A percentile compares a stretch with the other conserved stretches of the same genome.
Conservation (phyloP, 2,329 filamentous ascomycete species). For the Ascochyta koolunga region DNA sequence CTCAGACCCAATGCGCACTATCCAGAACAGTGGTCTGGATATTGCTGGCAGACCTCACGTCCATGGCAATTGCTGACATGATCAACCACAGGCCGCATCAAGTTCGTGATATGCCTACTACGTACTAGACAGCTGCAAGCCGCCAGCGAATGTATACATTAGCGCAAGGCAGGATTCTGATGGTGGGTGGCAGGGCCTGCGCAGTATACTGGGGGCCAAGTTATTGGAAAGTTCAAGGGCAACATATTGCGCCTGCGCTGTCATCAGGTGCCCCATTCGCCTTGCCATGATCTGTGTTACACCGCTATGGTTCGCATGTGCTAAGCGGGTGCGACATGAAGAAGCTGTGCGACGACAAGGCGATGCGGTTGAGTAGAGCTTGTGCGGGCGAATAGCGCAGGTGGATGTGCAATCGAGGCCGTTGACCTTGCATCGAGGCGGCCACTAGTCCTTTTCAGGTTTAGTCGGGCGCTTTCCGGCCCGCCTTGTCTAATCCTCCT, state of each 20-base stretch:
- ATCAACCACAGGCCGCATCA: conserved; percentile 25
- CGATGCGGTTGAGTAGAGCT: neutral
- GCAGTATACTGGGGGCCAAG: conserved; percentile 28
- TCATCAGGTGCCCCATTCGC: conserved; percentile 1
- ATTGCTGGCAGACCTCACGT: conserved; percentile 20
- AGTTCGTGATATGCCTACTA: conserved; percentile 29
- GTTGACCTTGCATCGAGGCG: conserved; percentile 4
- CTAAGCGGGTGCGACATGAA: neutral
- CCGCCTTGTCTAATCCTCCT: conserved; percentile 17
- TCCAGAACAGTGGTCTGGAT: conserved; percentile 28
- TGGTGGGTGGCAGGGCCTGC: conserved; percentile 21
- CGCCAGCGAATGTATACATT: conserved; percentile 13
- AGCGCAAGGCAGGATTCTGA: conserved; percentile 20
- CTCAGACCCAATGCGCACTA: conserved; percentile 20
- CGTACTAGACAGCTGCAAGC: conserved; percentile 28
- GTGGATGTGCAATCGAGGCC: conserved; percentile 2
- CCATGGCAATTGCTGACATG: conserved; percentile 36
- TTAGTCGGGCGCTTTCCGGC: conserved; percentile 5
- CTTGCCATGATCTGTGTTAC: neutral
- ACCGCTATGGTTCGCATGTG: neutral
- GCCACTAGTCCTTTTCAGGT: neutral
- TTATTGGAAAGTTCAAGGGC: neutral
- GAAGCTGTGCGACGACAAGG: neutral
- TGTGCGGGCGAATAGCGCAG: conserved; percentile 2
- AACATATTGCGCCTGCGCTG: neutral